Conservation (phyloP, 345 rosid species). For the Physaria fendleri region DNA sequence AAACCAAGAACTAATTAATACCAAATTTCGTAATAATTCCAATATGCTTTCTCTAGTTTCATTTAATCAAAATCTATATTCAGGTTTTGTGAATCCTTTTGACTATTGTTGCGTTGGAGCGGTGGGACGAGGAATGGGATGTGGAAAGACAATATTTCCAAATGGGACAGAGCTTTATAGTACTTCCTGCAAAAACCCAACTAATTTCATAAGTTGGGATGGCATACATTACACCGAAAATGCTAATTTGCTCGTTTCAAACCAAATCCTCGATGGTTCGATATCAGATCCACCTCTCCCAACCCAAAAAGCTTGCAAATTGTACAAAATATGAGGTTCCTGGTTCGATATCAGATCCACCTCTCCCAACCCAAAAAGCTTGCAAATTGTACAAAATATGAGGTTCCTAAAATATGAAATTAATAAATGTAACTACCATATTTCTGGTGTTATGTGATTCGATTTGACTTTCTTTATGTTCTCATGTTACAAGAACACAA, state of each 20-base stretch:
- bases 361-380: slow-evolving; percentile 25
- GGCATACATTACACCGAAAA: slow-evolving; percentile 66
- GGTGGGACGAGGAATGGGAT: slow-evolving; percentile 52
- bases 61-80: not conserved
- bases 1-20: not conserved
- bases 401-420: not conserved
- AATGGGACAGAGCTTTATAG: slow-evolving; percentile 62
- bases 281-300: slow-evolving; percentile 40
- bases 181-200: slow-evolving; percentile 49
- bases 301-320: slow-evolving; percentile 19
- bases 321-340: too few relatives aligned
- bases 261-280: slow-evolving; percentile 42
- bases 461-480: not conserved
- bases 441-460: not conserved
- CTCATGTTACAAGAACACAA: not conserved
- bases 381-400: not conserved
- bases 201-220: slow-evolving; percentile 66
- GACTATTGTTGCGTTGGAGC: slow-evolving; percentile 65
- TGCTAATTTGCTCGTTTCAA: slow-evolving; percentile 46
- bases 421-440: not conserved
- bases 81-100: slow-evolving; percentile 65
- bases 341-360: slow-evolving; percentile 45
- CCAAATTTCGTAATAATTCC: not conserved
- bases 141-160: slow-evolving; percentile 52
- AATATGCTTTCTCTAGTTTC: not conserved